These are phyloP conservation scores for Fusarium vanettenii DNA, from an alignment of 2,329 filamentous ascomycete species.

Conservation along the genomic window DNA sequence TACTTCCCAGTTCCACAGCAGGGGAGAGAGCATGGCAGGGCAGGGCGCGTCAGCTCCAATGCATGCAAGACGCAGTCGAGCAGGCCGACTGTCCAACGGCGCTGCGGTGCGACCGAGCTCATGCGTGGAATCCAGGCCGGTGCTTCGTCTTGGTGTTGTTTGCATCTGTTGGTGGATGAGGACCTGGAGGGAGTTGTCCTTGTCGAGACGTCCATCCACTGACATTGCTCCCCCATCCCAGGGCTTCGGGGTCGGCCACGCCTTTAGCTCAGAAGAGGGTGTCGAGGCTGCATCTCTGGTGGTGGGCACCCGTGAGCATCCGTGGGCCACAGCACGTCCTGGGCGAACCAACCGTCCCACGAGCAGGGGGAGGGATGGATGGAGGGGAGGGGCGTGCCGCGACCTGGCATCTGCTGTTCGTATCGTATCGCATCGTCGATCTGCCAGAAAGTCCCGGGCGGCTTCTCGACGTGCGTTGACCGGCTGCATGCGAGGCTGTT, in stretches of 20 bases:
- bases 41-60: conserved; percentile 28
- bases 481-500: conserved; percentile 40
- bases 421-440: conserved; percentile 41
- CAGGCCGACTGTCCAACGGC: conserved; percentile 32
- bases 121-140: not conserved
- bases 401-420: conserved; percentile 25
- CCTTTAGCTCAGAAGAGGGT: conserved; percentile 8
- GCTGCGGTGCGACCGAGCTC: conserved; percentile 34
- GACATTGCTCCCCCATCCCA: not conserved
- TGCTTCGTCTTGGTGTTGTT: conserved; percentile 2
- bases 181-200: conserved; percentile 29
- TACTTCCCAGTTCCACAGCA: conserved; percentile 31
- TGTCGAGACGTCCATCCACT: not conserved
- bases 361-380: not conserved
- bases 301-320: conserved; percentile 6
- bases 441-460: conserved; percentile 20
- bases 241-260: not conserved
- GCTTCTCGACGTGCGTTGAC: conserved; percentile 32
- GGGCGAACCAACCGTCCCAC: conserved; percentile 15
- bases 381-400: conserved; percentile 19
- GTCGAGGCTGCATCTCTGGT: conserved; percentile 29
- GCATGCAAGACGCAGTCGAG: conserved; percentile 33
- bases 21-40: not conserved
- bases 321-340: not conserved
- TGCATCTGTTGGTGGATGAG: not conserved